Conservation (phyloP, 306 rosid species). For the Cucurbita pepo region DNA sequence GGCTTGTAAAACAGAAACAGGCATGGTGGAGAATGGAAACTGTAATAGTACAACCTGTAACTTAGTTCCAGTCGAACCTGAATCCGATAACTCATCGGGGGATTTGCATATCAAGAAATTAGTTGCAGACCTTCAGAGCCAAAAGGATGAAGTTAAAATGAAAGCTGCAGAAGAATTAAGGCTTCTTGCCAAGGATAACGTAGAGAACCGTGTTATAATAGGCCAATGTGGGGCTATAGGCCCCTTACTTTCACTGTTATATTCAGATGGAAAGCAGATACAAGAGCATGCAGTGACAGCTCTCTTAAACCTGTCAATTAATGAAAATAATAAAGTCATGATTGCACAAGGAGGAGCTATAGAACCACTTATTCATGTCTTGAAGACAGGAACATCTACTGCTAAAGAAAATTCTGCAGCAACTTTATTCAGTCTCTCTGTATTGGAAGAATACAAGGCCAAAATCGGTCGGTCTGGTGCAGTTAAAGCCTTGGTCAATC, state of each 20-base stretch:
- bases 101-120: conserved; percentile 45
- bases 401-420: conserved; percentile 96
- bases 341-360: conserved; percentile 71
- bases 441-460: conserved; percentile 55
- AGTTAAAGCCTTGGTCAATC: conserved; percentile 70
- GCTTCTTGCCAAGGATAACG: conserved; percentile 60
- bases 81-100: conserved; percentile 29
- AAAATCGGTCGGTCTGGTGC: conserved; percentile 90
- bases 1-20: conserved; percentile 19
- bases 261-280: conserved; percentile 38
- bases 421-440: conserved; percentile 75
- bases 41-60: conserved; percentile 16
- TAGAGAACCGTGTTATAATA: conserved; percentile 57
- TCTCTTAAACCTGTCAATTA: conserved; percentile 68
- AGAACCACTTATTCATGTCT: conserved; percentile 71
- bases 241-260: conserved; percentile 51
- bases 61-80: conserved; percentile 20
- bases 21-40: conserved; percentile 24
- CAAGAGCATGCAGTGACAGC: conserved; percentile 97
- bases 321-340: conserved; percentile 57
- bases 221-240: conserved; percentile 55
- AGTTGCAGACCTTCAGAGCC: conserved; percentile 59
- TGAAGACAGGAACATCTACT: conserved; percentile 57
- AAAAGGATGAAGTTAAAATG: conserved; percentile 40
- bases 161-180: conserved; percentile 77